Conservation (phyloP, 1,284 basidiomycete species). For the Chalciporus piperatoides region DNA sequence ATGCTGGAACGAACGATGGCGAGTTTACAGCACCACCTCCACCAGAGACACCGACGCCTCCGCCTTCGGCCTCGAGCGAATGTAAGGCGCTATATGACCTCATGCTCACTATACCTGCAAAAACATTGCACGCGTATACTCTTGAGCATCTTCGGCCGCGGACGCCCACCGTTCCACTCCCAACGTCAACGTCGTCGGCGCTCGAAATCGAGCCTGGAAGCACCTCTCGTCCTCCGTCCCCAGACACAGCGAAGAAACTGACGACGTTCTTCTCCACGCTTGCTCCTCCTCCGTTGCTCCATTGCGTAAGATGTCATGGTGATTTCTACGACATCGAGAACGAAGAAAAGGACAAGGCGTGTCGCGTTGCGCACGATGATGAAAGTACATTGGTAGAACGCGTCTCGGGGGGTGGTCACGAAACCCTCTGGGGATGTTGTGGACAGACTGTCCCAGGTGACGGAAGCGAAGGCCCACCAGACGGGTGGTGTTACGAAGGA, state of each 20-base stretch:
- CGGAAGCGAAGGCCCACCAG: constrained; percentile 74
- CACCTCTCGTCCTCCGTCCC: constrained; percentile 28
- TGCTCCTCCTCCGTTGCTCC: constrained; percentile 58
- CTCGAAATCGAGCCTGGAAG: constrained; percentile 4
- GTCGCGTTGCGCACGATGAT: constrained; percentile 53
- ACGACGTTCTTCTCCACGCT: constrained; percentile 55
- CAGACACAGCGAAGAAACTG: constrained; percentile 39
- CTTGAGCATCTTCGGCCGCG: constrained; percentile 44
- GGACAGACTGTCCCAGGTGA: constrained; percentile 65
- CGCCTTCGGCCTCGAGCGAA: constrained; percentile 16
- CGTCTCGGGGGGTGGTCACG: constrained; percentile 39
- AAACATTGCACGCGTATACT: constrained; percentile 60
- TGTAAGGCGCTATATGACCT: constrained; percentile 44
- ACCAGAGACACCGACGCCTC: constrained; percentile 27
- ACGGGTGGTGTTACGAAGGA: constrained; percentile 81
- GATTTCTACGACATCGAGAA: constrained; percentile 58
- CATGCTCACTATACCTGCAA: constrained; percentile 58
- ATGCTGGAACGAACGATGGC: constrained; percentile 1
- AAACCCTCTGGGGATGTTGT: constrained; percentile 68
- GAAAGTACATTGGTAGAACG: constrained; percentile 51
- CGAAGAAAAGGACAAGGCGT: constrained; percentile 41
- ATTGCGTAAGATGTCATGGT: constrained; percentile 72
- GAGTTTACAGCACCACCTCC: constrained; percentile 15
- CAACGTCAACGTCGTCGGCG: constrained; percentile 4
- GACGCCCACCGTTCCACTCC: constrained; percentile 14